Conservation (phyloP, 345 rosid species). For the Gossypium herbaceum region DNA sequence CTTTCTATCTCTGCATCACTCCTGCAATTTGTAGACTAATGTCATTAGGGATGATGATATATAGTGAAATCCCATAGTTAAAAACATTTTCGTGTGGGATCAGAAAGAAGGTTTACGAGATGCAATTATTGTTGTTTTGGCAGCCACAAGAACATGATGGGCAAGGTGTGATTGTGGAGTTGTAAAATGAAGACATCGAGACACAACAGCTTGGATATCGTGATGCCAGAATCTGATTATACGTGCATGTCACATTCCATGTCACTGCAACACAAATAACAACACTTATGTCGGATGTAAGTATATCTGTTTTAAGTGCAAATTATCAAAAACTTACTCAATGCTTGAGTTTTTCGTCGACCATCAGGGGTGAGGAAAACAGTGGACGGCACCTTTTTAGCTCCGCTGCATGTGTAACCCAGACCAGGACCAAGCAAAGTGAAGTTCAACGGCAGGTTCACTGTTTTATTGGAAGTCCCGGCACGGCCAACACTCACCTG, state of each 20-base stretch:
- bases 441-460: slow-evolving; percentile 47
- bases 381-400: slow-evolving; percentile 36
- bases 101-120: slow-evolving; percentile 14
- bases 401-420: slow-evolving; percentile 48
- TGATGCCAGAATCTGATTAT: slow-evolving; percentile 38
- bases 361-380: slow-evolving; percentile 37
- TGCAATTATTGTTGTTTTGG: slow-evolving; percentile 16
- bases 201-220: slow-evolving; percentile 41
- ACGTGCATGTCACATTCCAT: slow-evolving; percentile 49
- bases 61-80: no score
- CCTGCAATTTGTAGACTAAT: slow-evolving; percentile 15
- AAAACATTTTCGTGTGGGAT: no score
- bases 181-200: slow-evolving; percentile 51
- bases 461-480: slow-evolving; percentile 44
- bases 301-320: not conserved
- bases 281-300: not conserved
- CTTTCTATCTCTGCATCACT: slow-evolving; percentile 18
- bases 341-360: slow-evolving; percentile 39
- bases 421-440: slow-evolving; percentile 45
- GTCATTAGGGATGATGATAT: not conserved
- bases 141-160: slow-evolving; percentile 50
- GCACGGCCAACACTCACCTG: slow-evolving; percentile 42
- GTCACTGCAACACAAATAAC: slow-evolving; percentile 33
- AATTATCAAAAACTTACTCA: slow-evolving; percentile 26
- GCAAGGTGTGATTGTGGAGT: slow-evolving; percentile 39